A percentile compares a stretch with the other conserved stretches of the same genome.
phyloP scores from a whole-genome alignment of 768 basidiomycete genomes.

The Pleurotus giganteus region DNA sequence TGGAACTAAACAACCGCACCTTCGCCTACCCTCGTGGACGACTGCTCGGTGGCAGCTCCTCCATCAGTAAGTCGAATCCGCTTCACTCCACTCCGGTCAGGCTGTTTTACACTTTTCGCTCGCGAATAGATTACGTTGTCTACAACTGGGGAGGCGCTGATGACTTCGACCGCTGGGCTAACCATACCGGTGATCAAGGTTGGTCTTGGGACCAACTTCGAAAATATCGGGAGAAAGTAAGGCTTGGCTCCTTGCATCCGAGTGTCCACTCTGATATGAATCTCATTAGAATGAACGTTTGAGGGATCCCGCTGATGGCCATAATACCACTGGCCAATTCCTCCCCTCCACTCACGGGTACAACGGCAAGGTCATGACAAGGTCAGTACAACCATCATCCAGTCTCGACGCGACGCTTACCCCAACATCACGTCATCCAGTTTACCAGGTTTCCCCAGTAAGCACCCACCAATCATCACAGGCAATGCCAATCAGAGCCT shows the following conservation, averaged over 20 bases:
- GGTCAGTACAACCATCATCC: not conserved
- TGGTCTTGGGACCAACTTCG: constrained; percentile 30
- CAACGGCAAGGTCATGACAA: constrained; percentile 14
- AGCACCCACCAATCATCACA: not conserved
- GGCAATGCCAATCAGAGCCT: not conserved
- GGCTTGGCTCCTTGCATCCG: not conserved
- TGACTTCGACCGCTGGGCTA: constrained; percentile 30
- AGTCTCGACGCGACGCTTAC: not conserved
- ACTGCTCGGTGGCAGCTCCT: constrained; percentile 31
- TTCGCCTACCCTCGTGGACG: constrained; percentile 32
- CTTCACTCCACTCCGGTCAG: not conserved
- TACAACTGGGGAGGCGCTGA: constrained; percentile 27
- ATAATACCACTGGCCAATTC: constrained; percentile 29
- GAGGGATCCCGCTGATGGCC: constrained; percentile 25
- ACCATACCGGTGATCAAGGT: constrained; percentile 24
- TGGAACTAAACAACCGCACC: constrained; percentile 27
- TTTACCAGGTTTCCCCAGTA: constrained; percentile 4
- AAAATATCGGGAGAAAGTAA: constrained; percentile 20
- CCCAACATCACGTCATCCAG: not conserved
- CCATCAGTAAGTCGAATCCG: constrained; percentile 24
- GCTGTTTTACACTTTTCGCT: not conserved
- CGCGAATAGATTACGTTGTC: constrained; percentile 36
- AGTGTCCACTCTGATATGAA: not conserved
- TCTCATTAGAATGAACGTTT: constrained; percentile 27
- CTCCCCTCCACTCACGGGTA: constrained; percentile 27